Evolutionary conservation across 768 basidiomycete species (phyloP).

Genomic region (Pleurotus eryngii): DNA sequence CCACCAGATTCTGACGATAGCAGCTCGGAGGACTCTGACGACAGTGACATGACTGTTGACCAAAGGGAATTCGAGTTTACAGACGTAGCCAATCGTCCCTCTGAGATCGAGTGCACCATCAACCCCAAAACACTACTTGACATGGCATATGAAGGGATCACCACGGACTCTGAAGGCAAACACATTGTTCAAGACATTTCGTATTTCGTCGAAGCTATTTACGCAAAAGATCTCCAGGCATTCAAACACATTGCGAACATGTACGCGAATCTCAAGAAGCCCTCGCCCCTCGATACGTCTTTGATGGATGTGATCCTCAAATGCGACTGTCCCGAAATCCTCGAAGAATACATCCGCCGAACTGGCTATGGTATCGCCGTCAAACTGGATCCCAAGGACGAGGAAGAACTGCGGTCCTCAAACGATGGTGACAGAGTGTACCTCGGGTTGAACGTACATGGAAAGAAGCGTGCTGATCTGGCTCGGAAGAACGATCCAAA

Average conservation of each 20-base stretch:
- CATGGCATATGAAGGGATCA: background rate
- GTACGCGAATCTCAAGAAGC: slow-evolving; percentile 32
- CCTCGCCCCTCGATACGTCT: slow-evolving; percentile 18
- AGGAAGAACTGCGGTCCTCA: slow-evolving; percentile 20
- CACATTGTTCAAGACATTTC: slow-evolving; percentile 9
- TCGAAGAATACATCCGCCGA: slow-evolving; percentile 56
- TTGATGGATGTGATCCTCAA: slow-evolving; percentile 28
- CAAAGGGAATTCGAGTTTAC: slow-evolving; percentile 40
- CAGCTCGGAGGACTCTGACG: slow-evolving; percentile 38
- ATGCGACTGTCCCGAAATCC: slow-evolving; percentile 43
- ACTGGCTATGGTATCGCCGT: slow-evolving; percentile 41
- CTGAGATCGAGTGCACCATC: slow-evolving; percentile 36
- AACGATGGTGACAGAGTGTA: slow-evolving; percentile 45
- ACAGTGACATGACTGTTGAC: slow-evolving; percentile 31
- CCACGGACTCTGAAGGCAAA: slow-evolving; percentile 1
- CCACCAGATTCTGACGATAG: slow-evolving; percentile 22
- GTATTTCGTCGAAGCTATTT: slow-evolving; percentile 33
- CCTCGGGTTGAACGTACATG: slow-evolving; percentile 59
- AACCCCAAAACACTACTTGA: slow-evolving; percentile 38
- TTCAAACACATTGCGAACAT: slow-evolving; percentile 48
- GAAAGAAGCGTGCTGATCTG: slow-evolving; percentile 58
- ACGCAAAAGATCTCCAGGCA: slow-evolving; percentile 45
- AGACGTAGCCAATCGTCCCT: slow-evolving; percentile 50
- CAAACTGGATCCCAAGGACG: slow-evolving; percentile 18
- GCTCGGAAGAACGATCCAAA: slow-evolving; percentile 49